phyloP scores from a whole-genome alignment of 139 green algal genomes.

The Parachlorella kessleri region DNA sequence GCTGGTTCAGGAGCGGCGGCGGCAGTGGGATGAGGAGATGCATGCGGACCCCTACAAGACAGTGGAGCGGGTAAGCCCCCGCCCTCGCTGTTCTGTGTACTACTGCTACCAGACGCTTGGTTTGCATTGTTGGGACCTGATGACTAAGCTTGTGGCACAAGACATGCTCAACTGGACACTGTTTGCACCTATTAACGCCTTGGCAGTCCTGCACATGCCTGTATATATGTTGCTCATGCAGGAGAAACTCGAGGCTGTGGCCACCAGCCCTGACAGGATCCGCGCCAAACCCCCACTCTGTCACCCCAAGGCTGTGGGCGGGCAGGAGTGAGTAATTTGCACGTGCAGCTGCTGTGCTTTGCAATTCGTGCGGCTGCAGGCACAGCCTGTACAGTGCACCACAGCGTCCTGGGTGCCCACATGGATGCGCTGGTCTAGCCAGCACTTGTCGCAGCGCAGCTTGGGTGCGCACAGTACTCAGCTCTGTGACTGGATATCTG shows the following conservation, averaged over 20 bases:
- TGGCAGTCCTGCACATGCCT: background rate
- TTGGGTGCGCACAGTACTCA: background rate
- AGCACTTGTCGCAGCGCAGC: background rate
- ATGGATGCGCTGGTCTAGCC: background rate
- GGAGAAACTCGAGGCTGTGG: background rate
- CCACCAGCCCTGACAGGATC: background rate
- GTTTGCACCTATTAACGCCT: background rate
- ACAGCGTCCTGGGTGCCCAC: background rate
- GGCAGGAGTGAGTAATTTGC: slow-evolving; percentile 6
- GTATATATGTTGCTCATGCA: background rate
- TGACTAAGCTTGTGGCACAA: background rate
- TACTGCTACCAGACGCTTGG: background rate
- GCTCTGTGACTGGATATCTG: background rate
- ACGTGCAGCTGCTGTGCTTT: no score
- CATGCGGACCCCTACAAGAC: slow-evolving; percentile 13
- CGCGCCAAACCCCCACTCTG: background rate
- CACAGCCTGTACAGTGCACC: background rate
- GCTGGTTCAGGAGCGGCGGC: background rate
- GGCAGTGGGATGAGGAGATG: slow-evolving; percentile 18
- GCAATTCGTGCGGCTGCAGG: no score
- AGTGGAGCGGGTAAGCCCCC: slow-evolving; percentile 9
- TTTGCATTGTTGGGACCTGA: background rate
- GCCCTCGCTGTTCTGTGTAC: background rate
- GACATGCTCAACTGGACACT: no score
- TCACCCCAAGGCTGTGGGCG: background rate